These are phyloP conservation scores for Flaveria brownii DNA, from an alignment of 129 eudicot genomes.

Conservation along the genomic window DNA sequence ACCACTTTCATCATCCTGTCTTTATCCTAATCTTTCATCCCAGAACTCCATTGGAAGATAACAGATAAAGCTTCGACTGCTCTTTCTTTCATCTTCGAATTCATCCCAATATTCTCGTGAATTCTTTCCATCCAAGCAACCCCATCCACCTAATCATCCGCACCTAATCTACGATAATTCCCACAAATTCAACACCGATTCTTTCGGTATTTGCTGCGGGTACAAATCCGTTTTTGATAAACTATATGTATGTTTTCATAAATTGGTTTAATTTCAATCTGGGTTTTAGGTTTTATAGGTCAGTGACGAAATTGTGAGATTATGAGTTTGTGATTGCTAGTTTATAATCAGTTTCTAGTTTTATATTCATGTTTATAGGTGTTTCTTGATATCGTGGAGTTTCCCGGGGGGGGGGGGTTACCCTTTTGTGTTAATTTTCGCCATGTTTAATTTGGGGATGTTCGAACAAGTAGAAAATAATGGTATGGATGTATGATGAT, in stretches of 20 bases:
- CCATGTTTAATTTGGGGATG: conserved; percentile 16
- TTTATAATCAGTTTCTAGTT: not conserved
- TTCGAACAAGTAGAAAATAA: not conserved
- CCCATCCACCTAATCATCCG: conserved; percentile 21
- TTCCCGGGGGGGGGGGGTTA: conserved; percentile 5
- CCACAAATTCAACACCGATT: conserved; percentile 8
- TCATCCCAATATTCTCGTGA: not conserved
- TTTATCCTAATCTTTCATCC: conserved; percentile 43
- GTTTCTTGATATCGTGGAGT: not conserved
- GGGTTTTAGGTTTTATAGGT: conserved; percentile 21
- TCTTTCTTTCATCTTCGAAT: conserved; percentile 6
- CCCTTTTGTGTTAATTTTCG: conserved; percentile 1
- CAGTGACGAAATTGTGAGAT: conserved; percentile 10
- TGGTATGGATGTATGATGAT: not conserved
- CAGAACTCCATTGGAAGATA: conserved; percentile 37
- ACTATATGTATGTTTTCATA: conserved; percentile 16
- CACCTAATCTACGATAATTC: conserved; percentile 20
- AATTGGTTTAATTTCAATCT: not conserved
- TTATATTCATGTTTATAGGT: conserved; percentile 13
- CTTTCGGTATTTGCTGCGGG: not conserved
- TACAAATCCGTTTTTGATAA: conserved; percentile 5
- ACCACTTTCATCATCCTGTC: conserved; percentile 31
- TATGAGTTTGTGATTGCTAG: conserved; percentile 10
- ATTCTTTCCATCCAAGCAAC: conserved; percentile 20
- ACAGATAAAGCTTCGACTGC: conserved; percentile 27